Evolutionary conservation across 2,329 filamentous ascomycete genomes (phyloP), one percentile per base, ranked within the genome.

Genomic region (Aureobasidium sp.): DNA sequence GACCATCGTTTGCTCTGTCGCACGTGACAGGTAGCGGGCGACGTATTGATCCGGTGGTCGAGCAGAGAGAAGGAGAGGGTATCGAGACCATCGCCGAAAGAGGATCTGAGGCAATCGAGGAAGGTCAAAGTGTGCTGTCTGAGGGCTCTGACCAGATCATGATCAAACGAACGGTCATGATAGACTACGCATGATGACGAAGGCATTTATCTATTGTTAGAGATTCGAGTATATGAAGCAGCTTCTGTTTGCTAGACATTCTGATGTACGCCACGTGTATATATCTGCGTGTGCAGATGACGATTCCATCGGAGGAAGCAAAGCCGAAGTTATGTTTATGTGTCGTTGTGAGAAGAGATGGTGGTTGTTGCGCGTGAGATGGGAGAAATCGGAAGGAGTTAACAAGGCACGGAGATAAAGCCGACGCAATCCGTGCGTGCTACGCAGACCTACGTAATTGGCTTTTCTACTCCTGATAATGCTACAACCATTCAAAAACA

Each of bases 151-250:
- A 58, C n/a, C 12, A 58, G 15, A 58, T 58, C 15, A 47, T 58
- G 41, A 58, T 58, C 55, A 48, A 58, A 32, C 41, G 55, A 17
- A 47, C 55, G n/a, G 42, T 58, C 55, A 47, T 47, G 55, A 58
- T 58, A 47, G 55, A 58, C 34, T 58, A 58, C 15, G 42, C 55
- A 15, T 58, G 32, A 58, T 12, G 0, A 8, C 27, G 7, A 15
- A 20, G 13, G 26, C 6, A 51, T 17, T 32, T 1, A 15, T 32
- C 15, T 17, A 29, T 7, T 29, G 26, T n/a, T 13, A n/a, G 46
- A 17, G 8, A 20, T 41, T 15, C 27, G n/a, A 29, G 8, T 13
- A 51, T 48, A 9, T 37, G 10, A 36, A 36, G 48, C 41, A 20
- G 4, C 36, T 51, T 23, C 4, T 23, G 23, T 15, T 17, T 51